Evolutionary conservation across 2,329 filamentous ascomycete genomes (phyloP).

Genomic region (Pyrenochaeta sp.): DNA sequence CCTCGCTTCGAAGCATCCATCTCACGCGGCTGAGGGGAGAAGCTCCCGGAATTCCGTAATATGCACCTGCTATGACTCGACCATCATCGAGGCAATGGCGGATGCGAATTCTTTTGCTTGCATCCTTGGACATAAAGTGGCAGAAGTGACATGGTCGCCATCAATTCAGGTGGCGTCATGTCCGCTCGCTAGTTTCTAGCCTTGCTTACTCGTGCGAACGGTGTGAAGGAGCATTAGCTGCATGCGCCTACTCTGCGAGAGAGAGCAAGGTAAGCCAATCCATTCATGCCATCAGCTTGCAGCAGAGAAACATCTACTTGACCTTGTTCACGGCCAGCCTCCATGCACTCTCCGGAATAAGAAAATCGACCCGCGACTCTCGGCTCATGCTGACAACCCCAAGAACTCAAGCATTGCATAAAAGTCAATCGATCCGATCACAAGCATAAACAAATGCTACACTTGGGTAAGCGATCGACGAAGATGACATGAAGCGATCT

Average conservation of each 20-base stretch:
- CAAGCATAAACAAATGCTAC: neutral
- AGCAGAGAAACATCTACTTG: conserved; percentile 7
- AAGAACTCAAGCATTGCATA: neutral
- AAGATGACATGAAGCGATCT: conserved; percentile 20
- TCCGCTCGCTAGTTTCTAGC: conserved; percentile 11
- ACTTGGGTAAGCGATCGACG: conserved; percentile 14
- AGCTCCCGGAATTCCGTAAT: conserved; percentile 16
- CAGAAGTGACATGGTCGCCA: conserved; percentile 14
- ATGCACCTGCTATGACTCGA: conserved; percentile 6
- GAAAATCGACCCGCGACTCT: neutral
- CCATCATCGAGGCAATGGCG: conserved; percentile 10
- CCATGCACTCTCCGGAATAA: neutral
- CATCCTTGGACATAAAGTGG: conserved; percentile 6
- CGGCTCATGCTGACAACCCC: neutral
- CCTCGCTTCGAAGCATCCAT: conserved; percentile 4
- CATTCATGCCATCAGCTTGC: conserved; percentile 13
- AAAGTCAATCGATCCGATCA: neutral
- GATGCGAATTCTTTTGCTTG: conserved; percentile 14
- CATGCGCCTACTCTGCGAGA: conserved; percentile 10
- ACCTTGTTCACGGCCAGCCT: conserved; percentile 4
- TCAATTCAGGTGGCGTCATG: conserved; percentile 12
- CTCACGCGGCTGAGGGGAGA: conserved; percentile 11
- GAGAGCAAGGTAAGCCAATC: conserved; percentile 22
- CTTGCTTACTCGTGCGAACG: conserved; percentile 24
- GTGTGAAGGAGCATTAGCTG: conserved; percentile 28